A percentile compares a stretch with the other conserved stretches of the same genome.
Conservation (phyloP, 75 land plant species). For the Chamaecyparis obtusa region DNA sequence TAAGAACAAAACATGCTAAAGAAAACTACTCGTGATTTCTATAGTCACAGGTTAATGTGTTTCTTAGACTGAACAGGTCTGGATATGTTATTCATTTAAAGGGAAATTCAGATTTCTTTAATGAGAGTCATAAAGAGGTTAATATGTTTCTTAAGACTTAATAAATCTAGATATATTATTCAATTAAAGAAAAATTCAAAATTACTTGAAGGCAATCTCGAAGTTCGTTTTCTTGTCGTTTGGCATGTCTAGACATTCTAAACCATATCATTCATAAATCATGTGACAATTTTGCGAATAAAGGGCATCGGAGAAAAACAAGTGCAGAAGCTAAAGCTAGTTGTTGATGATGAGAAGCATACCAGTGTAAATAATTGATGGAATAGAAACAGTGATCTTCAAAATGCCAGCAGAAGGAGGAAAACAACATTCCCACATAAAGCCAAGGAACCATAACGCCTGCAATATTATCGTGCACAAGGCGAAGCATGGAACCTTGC, state of each 20-base stretch:
- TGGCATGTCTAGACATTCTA: neutral
- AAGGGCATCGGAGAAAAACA: neutral
- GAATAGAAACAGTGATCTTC: conserved; percentile 99
- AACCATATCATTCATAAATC: neutral
- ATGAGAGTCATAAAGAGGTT: neutral
- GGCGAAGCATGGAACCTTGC: conserved; percentile 77
- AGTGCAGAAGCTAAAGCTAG: neutral
- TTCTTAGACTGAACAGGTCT: neutral
- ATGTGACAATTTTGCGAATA: neutral
- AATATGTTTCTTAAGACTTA: neutral
- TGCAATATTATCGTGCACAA: conserved; percentile 82
- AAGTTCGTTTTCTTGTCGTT: neutral
- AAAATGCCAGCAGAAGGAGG: conserved; percentile 99
- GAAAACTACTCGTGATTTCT: neutral
- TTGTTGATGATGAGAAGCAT: conserved; percentile 18
- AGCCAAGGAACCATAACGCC: conserved; percentile 99
- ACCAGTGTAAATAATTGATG: conserved; percentile 97
- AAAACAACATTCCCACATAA: conserved; percentile 95
- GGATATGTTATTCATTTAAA: neutral
- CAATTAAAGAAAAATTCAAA: neutral
- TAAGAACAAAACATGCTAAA: neutral
- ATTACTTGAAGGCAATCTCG: neutral
- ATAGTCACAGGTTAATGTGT: neutral
- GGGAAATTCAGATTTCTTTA: neutral
- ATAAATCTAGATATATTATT: too few relatives aligned